These are phyloP conservation scores for Aspergillus arachidicola DNA, from an alignment of 2,329 filamentous ascomycete species.

Conservation along the genomic window DNA sequence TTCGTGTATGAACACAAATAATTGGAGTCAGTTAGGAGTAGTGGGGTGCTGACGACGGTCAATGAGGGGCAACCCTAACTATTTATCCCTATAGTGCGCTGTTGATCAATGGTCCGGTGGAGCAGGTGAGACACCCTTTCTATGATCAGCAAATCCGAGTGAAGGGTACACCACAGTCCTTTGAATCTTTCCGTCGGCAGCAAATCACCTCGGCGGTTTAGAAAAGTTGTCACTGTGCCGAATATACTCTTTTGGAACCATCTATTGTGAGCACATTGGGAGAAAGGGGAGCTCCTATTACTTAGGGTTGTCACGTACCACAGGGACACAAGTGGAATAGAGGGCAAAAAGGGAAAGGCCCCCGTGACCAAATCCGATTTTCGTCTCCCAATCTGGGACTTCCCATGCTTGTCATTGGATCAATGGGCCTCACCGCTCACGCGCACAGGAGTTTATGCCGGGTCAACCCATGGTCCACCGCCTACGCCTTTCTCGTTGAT, in stretches of 20 bases:
- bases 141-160: slow-evolving; percentile 1
- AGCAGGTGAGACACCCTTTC: not conserved
- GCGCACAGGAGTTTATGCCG: not conserved
- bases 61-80: slow-evolving; percentile 1
- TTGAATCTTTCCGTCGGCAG: not conserved
- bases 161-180: not conserved
- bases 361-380: not conserved
- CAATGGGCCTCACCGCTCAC: not conserved
- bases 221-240: not conserved
- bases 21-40: not conserved
- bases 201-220: not conserved
- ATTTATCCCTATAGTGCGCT: slow-evolving; percentile 1
- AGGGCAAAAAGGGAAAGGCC: not conserved
- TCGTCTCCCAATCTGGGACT: not conserved
- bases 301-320: not conserved
- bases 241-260: not conserved
- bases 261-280: not conserved
- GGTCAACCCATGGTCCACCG: not conserved
- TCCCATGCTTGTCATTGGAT: not conserved
- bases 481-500: not conserved
- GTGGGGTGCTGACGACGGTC: slow-evolving; percentile 2
- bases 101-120: slow-evolving; percentile 2
- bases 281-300: not conserved
- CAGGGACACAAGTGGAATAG: not conserved
- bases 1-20: not conserved